Base-by-base conservation (phyloP, 176 grass and related monocot genomes). In the Themeda triandra region DNA sequence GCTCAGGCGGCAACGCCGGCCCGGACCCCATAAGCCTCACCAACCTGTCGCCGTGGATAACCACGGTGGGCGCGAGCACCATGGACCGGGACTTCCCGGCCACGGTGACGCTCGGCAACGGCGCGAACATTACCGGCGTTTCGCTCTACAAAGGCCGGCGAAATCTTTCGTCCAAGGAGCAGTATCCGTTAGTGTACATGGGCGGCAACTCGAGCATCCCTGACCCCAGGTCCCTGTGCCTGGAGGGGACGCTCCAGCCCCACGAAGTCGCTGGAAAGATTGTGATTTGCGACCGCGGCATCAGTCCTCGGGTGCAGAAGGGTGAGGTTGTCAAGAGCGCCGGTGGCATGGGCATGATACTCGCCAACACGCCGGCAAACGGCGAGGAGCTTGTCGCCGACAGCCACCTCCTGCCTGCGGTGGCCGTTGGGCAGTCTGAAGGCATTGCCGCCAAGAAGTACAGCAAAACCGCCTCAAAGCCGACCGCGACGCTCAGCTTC, bases 301-400 rank as follows among this genome's bases (percentile, higher is more conserved):
- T 96, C 19, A 99, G 83, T 82, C 96, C 93, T 28, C 89, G 96
- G 12, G 96, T 99, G 63, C 96, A 99, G 85, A 99, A 99, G 60
- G 96, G 96, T 0, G 93, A 99, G 84, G 96, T 99, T 27, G 93
- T 99, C 79, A 96, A 86, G 84, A 85, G 89, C 49, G 93, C 96
- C 4, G 92, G 96, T 2, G 96, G 93, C 49, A 24, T 92, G 45
- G 96, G 96, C 71, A 92, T 99, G 93, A 96, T 99, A 42, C 89
- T 96, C 33, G 86, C 81, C 36, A 96, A 99, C 84, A 92, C 93
- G 8, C 71, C 77, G 3, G 88, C 89, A 0, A 99, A 99, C 53
- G 96, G 96, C 63, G 88, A 99, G 54, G 96, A 99, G 83, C 96
- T 99, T 31, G 93, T 99, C 23, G 96, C 96, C 48, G 96, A 99